Evolutionary conservation across 495 filamentous ascomycete species (phyloP), one percentile per base, ranked within the genome.

Genomic region (Penicillium longicatenatum): DNA sequence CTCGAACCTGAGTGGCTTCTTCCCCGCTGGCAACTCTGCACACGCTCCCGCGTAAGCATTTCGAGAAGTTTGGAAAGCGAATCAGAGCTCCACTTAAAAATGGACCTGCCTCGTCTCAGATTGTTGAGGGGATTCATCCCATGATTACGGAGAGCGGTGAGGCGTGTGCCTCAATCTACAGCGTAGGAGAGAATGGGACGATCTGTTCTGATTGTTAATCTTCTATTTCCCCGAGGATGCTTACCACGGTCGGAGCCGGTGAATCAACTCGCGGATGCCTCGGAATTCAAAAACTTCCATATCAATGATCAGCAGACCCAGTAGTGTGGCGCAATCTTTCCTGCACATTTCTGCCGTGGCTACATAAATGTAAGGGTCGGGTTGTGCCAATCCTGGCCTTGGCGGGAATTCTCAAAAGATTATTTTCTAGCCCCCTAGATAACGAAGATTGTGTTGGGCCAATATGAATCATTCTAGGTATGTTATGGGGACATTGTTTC

Each of bases 11-110:
- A 21, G 17, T 31, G 17, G 39, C 50, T 37, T 29, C 35, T 37
- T 26, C 33, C 21, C 41, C 41, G 39, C 52, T 17, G 39, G 26
- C 31, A 20, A 31, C 24, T 22, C 7, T 22, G 3, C 45, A 21
- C 33, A 19, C n/a, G 11, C 12, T 26, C 19, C 33, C 22, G 37
- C 31, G 50, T 39, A 52, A 39, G 50, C 50, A 35, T 44, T 41
- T 58, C 41, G 39, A 58, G 55, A 50, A 52, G 31, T 43, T 37
- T 21, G 29, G 33, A 31, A 39, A 19, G 39, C 43, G 30, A 58
- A 58, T 58, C 56, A 58, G 30, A 26, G 33, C 31, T 39, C 42
- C 49, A 24, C 56, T 47, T 42, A 58, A 53, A 30, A 39, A 41
- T 37, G 50, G 45, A 43, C 33, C 33, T 42, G 35, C 37, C 39